Conservation (phyloP, 2,329 filamentous ascomycete species). For the Curvularia eragrostidis region DNA sequence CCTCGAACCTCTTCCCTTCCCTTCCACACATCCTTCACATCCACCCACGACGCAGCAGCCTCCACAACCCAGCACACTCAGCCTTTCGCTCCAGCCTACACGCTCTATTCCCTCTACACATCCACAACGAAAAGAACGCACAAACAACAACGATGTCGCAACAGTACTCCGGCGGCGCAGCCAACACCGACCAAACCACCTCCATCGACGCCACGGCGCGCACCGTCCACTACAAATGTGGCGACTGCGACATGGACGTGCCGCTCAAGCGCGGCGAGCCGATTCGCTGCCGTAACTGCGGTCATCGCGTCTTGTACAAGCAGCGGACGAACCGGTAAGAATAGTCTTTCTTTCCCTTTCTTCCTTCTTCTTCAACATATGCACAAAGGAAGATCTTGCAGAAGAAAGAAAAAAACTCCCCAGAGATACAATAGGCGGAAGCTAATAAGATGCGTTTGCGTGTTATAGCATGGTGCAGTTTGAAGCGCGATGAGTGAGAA, state of each 20-base stretch:
- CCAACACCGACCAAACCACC: conserved; percentile 1
- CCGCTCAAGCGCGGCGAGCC: conserved; percentile 77
- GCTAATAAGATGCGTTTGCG: conserved; percentile 28
- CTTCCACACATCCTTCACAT: too few species aligned
- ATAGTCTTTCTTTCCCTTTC: neutral
- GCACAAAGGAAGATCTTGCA: too few species aligned
- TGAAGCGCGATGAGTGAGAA: conserved; percentile 76
- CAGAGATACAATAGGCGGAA: neutral
- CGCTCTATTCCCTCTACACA: too few species aligned
- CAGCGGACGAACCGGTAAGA: conserved; percentile 93
- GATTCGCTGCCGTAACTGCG: conserved; percentile 90
- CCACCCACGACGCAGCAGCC: too few species aligned
- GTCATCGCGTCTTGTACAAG: conserved; percentile 95
- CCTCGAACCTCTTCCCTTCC: neutral
- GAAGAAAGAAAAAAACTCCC: neutral
- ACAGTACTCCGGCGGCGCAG: neutral
- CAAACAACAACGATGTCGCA: neutral
- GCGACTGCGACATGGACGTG: conserved; percentile 82
- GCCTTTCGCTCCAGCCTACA: neutral
- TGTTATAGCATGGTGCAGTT: conserved; percentile 94
- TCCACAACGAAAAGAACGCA: neutral
- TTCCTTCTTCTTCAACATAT: neutral
- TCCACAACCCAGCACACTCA: neutral
- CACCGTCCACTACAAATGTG: conserved; percentile 66
- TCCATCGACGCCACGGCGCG: conserved; percentile 51